Conservation (phyloP, 179 eudicot genomes). For the Camellia oleifera region DNA sequence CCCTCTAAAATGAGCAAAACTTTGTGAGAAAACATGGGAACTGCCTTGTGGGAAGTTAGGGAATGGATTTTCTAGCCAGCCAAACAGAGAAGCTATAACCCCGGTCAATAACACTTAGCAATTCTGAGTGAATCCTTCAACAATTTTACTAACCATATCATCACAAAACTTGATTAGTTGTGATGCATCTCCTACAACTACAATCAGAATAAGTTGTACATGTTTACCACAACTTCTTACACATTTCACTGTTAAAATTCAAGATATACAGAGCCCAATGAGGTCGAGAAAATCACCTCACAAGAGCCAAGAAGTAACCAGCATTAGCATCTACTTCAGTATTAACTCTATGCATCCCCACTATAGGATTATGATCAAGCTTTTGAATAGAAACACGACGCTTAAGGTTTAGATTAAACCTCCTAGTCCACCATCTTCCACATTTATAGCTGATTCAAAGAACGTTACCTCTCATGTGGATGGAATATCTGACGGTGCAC, state of each 20-base stretch:
- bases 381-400: not conserved
- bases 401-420: not conserved
- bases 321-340: conserved; percentile 10
- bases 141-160: not conserved
- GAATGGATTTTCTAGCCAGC: not conserved
- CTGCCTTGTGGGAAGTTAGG: too few species aligned
- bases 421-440: not conserved
- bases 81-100: not conserved
- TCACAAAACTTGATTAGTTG: conserved; percentile 2
- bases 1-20: too few species aligned
- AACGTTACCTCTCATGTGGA: conserved; percentile 5
- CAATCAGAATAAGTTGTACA: not conserved
- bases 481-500: conserved; percentile 21
- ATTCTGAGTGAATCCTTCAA: too few species aligned
- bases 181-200: conserved; percentile 8
- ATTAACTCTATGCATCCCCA: not conserved
- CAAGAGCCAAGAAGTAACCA: conserved; percentile 1
- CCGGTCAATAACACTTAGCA: not conserved
- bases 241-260: not conserved
- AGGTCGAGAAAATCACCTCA: conserved; percentile 23
- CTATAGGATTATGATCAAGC: not conserved
- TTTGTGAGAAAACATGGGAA: too few species aligned
- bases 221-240: conserved; percentile 3
- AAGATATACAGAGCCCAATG: conserved; percentile 17
- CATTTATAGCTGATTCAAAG: too few species aligned